Base-by-base conservation (phyloP, 2,329 filamentous ascomycete genomes). In the Teratosphaeria gauchensis region DNA sequence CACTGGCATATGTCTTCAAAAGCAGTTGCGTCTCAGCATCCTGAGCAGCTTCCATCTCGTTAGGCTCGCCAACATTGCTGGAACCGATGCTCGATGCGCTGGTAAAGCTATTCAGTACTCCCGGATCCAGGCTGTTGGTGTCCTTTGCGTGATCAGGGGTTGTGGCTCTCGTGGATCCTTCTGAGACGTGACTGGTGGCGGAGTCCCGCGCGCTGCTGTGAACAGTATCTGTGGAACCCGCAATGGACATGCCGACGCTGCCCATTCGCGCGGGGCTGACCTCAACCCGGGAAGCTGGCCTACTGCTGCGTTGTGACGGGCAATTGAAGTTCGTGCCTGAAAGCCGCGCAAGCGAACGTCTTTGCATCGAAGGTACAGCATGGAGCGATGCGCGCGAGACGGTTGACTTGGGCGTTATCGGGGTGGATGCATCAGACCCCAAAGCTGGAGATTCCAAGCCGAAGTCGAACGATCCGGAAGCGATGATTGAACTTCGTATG, bases 1-100 rank as follows among this genome's bases (percentile, higher is more conserved):
- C 92, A 68, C 96, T 89, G 0, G 90, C 90, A 68, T 84, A 96
- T 0, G 92, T 96, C 75, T 88, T 95, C 71, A 92, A 89, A n/a
- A 96, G 78, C n/a, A 96, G 78, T 67, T 87, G 87, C 4, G 84
- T 87, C 71, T 96, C 92, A 0, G 87, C 84, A 54, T 95, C 91
- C 38, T 90, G 86, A 12, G 82, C 79, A 59, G 92, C 90, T 58
- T 95, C 90, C 3, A 81, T 84, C 35, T 55, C 54, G 14, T 42
- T 42, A 2, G 21, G 12, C 11, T 46, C 54, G 5, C 11, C 54
- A 28, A 28, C 24, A n/a, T 84, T 77, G 1, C 83, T 81, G 0
- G 83, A 83, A 58, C 77, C 78, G 69, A 86, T 88, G 61, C 80
- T 85, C 2, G 83, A 76, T 16, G 82, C 76, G 75, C 87, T 91